Base-by-base conservation (phyloP, 441 rosid species). In the Daphne laureola region DNA sequence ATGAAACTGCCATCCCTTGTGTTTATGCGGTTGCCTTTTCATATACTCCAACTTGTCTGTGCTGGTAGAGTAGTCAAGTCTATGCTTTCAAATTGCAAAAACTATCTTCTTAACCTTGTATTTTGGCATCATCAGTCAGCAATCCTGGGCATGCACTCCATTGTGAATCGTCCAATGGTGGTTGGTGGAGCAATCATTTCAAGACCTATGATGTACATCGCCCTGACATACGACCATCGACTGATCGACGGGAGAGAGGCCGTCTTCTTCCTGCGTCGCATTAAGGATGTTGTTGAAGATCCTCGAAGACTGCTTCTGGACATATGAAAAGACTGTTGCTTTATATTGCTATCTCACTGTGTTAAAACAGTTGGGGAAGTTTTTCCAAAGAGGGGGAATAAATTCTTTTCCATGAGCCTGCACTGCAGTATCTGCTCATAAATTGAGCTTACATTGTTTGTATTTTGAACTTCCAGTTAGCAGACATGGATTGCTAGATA, bases 181-280 rank as follows among this genome's bases (percentile, higher is more conserved):
- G 82, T 76, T 45, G 78, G 74, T 5, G 81, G 81, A 38, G 62
- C 67, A 16, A 25, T 79, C 0, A 17, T 71, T 41, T 49, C 78
- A 9, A 71, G 82, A 71, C 85, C 78, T 2, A 74, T 79, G 80
- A 80, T 80, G 82, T 80, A 71, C 74, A 61, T 77, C n/a, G 82
- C 80, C 1, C 64, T 80, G 11, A 80, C 82, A 16, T 80, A 80
- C 48, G 80, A 74, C 66, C 85, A 80, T 55, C 66, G 82, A 16
- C 68, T 80, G 61, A 74, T 80, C 45, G 85, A 80, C 49, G 85
- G 82, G 23, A 76, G 85, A 67, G 85, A 80, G 70, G 77, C 82
- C 0, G 82, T 80, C 41, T 73, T 72, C 48, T 80, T 80, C 82
- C 64, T 80, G 62, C 78, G 80, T 12, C 80, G 73, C 15, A 77